Evolutionary conservation across 2,329 filamentous ascomycete genomes (phyloP).

Genomic region (Akanthomyces dipterigenus): DNA sequence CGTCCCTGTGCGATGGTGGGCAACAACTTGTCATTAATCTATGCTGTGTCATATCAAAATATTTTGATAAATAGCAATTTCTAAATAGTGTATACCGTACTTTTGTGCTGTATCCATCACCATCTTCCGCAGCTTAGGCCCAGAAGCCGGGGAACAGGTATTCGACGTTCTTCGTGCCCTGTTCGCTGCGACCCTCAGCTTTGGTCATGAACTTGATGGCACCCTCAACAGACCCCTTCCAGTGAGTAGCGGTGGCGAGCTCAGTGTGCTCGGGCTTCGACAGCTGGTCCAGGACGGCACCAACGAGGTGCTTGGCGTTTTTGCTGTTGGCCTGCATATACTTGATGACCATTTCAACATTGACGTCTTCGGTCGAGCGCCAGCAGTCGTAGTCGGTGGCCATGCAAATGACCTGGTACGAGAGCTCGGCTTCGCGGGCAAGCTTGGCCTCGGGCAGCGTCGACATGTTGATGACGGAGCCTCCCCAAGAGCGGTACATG

Average conservation of each 20-base stretch:
- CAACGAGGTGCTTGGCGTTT: slow-evolving; percentile 81
- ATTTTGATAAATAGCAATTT: background rate
- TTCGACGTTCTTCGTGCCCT: slow-evolving; percentile 71
- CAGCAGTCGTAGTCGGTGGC: slow-evolving; percentile 99
- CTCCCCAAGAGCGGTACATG: slow-evolving; percentile 91
- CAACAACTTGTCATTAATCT: background rate
- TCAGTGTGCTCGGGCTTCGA: slow-evolving; percentile 69
- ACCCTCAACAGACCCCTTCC: slow-evolving; percentile 68
- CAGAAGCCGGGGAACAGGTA: slow-evolving; percentile 86
- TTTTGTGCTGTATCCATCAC: background rate
- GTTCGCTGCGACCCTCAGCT: slow-evolving; percentile 61
- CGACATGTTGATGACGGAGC: slow-evolving; percentile 97
- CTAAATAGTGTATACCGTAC: background rate
- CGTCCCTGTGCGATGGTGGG: background rate
- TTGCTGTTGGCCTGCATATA: slow-evolving; percentile 91
- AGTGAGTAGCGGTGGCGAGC: slow-evolving; percentile 72
- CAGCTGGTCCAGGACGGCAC: slow-evolving; percentile 80
- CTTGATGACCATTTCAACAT: slow-evolving; percentile 93
- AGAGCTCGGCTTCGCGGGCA: slow-evolving; percentile 90
- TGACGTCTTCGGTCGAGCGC: slow-evolving; percentile 76
- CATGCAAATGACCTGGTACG: slow-evolving; percentile 99
- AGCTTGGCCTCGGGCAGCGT: slow-evolving; percentile 92
- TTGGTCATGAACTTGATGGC: slow-evolving; percentile 79
- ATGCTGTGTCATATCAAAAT: background rate
- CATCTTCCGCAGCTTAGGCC: slow-evolving; percentile 21